Evolutionary conservation across 2,329 filamentous ascomycete species (phyloP).

Genomic region (Pleoardoris graminearum): DNA sequence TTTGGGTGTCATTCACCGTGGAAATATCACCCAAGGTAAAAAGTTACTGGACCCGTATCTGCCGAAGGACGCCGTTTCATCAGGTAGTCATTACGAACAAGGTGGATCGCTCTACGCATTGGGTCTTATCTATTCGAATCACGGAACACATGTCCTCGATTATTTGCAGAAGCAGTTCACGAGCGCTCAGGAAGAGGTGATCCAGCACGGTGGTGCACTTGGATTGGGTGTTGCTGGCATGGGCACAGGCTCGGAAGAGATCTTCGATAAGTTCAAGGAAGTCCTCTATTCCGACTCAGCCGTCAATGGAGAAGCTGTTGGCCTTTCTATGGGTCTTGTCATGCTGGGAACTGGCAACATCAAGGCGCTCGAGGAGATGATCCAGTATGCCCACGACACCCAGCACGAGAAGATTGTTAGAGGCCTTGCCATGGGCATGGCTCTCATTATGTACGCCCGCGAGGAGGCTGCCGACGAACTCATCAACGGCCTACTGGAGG

Average conservation of each 20-base stretch:
- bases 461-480: constrained; percentile 94
- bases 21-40: constrained; percentile 89
- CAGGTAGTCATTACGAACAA: constrained; percentile 89
- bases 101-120: constrained; percentile 95
- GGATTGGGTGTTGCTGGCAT: constrained; percentile 96
- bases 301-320: constrained; percentile 94
- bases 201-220: constrained; percentile 94
- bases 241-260: constrained; percentile 87
- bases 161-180: constrained; percentile 77
- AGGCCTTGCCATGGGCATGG: constrained; percentile 93
- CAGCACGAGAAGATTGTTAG: constrained; percentile 99
- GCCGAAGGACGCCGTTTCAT: constrained; percentile 72
- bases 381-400: constrained; percentile 95
- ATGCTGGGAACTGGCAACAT: constrained; percentile 98
- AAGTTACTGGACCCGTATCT: constrained; percentile 95
- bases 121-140: constrained; percentile 95
- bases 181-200: constrained; percentile 82
- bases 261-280: constrained; percentile 87
- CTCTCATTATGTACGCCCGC: constrained; percentile 95
- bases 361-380: constrained; percentile 93
- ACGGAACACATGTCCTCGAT: constrained; percentile 85
- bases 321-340: constrained; percentile 93
- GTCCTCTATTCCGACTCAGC: constrained; percentile 93
- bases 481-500: constrained; percentile 88
- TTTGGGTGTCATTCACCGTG: constrained; percentile 92